A percentile compares a stretch with the other conserved stretches of the same genome.
These are phyloP conservation scores for Alternaria burnsii DNA, from an alignment of 2,329 filamentous ascomycete genomes.

Conservation along the genomic window DNA sequence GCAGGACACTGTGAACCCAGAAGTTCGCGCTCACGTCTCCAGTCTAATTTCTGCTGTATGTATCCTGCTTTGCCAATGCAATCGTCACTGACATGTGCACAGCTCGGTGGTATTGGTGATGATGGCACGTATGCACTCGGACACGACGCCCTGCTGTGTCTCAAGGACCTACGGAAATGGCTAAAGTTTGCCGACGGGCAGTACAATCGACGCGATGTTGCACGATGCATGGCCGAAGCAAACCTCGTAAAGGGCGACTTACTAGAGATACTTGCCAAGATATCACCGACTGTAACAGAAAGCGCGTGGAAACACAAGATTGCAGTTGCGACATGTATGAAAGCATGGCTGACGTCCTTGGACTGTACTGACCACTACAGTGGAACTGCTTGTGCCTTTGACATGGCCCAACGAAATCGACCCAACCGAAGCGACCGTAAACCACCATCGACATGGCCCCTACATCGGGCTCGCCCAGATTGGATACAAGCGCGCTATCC, in stretches of 20 bases:
- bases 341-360: fast-evolving
- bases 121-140: conserved; percentile 87
- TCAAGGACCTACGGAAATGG: conserved; percentile 96
- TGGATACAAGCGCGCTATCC: conserved; percentile 85
- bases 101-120: conserved; percentile 88
- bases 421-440: conserved; percentile 82
- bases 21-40: conserved; percentile 91
- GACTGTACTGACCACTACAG: conserved; percentile 45
- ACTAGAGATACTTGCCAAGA: conserved; percentile 82
- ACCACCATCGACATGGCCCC: conserved; percentile 90
- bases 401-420: conserved; percentile 93
- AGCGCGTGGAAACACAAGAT: conserved; percentile 80
- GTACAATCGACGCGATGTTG: conserved; percentile 91
- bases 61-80: conserved; percentile 9
- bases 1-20: conserved; percentile 73
- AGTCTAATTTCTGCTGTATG: conserved; percentile 91
- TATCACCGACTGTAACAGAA: conserved; percentile 74
- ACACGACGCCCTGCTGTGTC: conserved; percentile 88
- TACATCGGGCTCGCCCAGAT: conserved; percentile 89
- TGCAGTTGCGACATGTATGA: conserved; percentile 76
- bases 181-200: conserved; percentile 94
- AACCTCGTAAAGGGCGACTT: conserved; percentile 92
- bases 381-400: conserved; percentile 89
- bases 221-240: conserved; percentile 87
- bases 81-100: conserved; percentile 27